Base-by-base conservation (phyloP, 148 eudicot genomes). In the Chenopodium album region DNA sequence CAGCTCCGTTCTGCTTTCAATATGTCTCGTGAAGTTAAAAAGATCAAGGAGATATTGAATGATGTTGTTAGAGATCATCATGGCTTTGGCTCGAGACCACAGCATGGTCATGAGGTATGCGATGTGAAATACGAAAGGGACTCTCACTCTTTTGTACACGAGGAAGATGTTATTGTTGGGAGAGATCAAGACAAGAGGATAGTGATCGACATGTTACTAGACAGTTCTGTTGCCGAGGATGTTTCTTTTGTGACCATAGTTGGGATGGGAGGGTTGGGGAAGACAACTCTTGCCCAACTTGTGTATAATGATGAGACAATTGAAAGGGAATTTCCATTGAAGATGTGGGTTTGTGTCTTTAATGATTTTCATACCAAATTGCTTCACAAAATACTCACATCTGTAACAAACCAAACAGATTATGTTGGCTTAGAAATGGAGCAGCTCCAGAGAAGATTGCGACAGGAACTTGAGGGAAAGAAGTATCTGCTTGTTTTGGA, bases 261-360 rank as follows among this genome's bases (percentile, higher is more conserved):
- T 79, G 87, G 88, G 22, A 71, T 80, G 1, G 85, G 90, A 5
- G 87, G 88, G 13, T 44, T 84, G 32, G 90, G 90, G 20, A 88
- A 88, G 77, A 88, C 87, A 14, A 66, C 87, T 20, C 74, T 88
- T 41, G 82, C 79, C 76, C 66, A 82, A 56, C 62, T 86, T 46
- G 87, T 84, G 0, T 86, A 77, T 48, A 84, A 82, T 14, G 81
- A 82, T 34, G 4, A 67, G 5, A 34, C 12, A 76, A 73, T 82
- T 13, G 44, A 22, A 19, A 20, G 41, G 20, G 66, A 76, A 4
- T 88, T 88, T 73, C 50, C 82, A 11, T 11, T 79, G 28, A 85
- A 67, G 76, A n/a, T 85, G 77, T 88, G 90, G 90, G 82, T 82
- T 16, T 88, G 83, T 77, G 44, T 83, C 44, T 76, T 80, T 4